Base-by-base conservation (phyloP, 208 protist genomes). In the Leishmania guyanensis region DNA sequence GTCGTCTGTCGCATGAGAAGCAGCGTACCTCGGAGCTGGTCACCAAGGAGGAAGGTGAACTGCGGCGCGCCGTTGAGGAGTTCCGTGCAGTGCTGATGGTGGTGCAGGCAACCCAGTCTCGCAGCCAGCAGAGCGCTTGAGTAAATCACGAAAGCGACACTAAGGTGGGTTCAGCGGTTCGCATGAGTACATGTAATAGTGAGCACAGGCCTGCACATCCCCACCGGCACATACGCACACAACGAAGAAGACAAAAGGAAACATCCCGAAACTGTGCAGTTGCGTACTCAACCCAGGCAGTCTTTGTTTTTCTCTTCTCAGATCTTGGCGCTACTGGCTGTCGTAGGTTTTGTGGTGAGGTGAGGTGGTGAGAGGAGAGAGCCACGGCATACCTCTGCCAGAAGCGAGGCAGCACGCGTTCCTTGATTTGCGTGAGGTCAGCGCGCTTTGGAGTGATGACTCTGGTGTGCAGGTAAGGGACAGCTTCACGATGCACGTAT, bases 1-100 rank as follows among this genome's bases (percentile, higher is more conserved):
- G 76, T 62, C 92, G 92, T 1, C 87, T 98, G 36, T 85, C 85
- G 33, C 85, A 82, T 68, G 93, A 98, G 89, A 98, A 98, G 89
- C 90, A 95, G 84, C 88, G 92, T 70, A 87, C 92, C 36, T 81
- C 90, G 58, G 95, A 96, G 85, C 77, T 90, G 64, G 84, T 93
- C 54, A 78, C 85, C 65, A 90, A 92, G 84, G 95, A 98, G 66
- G 93, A 97, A 74, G 86, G 69, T 14, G 89, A 96, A 72, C 90
- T 98, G 58, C 89, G 85, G 14, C 85, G 89, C 43, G 90, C 92
- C 10, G 87, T 92, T 3, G 86, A 93, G 78, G 87, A 94, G 72
- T 95, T 92, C 84, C 76, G 86, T 73, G 71, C 83, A 0, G 81
- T 89, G 46, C 87, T 93, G 73, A 88, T 91, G 78, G 85, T 92